Percentiles rank a stretch among this genome's conserved stretches.
Evolutionary conservation across 139 green algal genomes (phyloP).

Genomic region (Auxenochlorella pyrenoidosa): DNA sequence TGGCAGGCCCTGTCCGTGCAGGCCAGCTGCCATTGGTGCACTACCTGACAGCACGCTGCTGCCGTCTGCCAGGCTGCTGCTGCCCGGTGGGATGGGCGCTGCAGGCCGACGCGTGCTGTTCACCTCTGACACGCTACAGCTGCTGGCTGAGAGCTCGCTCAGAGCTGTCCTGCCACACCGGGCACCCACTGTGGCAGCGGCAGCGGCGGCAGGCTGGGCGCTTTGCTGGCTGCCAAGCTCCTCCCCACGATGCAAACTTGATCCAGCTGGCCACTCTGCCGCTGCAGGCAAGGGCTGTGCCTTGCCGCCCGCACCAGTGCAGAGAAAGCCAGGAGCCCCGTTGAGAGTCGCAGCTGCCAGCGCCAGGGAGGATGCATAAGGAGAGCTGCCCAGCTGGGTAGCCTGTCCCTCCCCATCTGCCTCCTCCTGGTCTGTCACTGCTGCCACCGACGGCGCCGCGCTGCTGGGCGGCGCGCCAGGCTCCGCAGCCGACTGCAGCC

Average conservation of each 20-base stretch:
- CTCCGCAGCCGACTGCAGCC: constrained; percentile 27
- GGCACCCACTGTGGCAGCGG: neutral
- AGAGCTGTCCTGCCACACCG: neutral
- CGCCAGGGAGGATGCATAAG: neutral
- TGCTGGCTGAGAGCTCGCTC: neutral
- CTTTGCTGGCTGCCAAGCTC: neutral
- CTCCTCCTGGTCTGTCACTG: neutral
- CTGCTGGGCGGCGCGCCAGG: neutral
- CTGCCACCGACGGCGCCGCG: neutral
- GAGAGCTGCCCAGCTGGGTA: neutral
- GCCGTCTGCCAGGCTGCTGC: neutral
- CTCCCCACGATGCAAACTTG: too few relatives aligned
- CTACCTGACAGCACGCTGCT: neutral
- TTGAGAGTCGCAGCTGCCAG: neutral
- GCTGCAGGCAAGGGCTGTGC: neutral
- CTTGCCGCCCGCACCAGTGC: neutral
- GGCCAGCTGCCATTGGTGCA: neutral
- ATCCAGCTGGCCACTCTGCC: too few relatives aligned
- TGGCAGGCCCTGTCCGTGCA: neutral
- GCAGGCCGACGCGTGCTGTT: neutral
- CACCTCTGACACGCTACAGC: neutral
- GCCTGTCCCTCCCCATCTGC: neutral
- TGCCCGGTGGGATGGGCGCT: neutral
- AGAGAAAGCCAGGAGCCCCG: too few relatives aligned
- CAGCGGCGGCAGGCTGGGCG: neutral